Evolutionary conservation across 768 basidiomycete genomes (phyloP).

Genomic region (Lactarius hengduanensis): DNA sequence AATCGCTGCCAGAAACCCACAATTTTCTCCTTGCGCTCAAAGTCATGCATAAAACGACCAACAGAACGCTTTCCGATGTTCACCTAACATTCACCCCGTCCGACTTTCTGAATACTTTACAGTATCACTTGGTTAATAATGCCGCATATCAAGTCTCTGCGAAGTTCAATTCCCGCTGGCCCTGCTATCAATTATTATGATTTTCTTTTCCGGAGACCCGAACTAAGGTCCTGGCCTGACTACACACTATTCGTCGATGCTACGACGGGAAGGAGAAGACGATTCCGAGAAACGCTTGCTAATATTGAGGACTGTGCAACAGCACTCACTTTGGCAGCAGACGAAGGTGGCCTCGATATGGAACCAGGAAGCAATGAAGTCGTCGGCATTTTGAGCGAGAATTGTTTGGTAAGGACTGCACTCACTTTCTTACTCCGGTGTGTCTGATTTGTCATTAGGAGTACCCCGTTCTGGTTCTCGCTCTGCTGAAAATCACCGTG

Average conservation of each 20-base stretch:
- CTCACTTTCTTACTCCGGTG: conserved; percentile 1
- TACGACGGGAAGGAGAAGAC: conserved; percentile 45
- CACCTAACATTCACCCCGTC: background rate
- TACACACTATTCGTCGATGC: conserved; percentile 57
- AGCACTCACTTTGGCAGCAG: conserved; percentile 39
- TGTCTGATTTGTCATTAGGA: conserved; percentile 41
- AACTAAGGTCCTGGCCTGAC: conserved; percentile 45
- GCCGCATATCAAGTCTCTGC: conserved; percentile 9
- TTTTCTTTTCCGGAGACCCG: conserved; percentile 8
- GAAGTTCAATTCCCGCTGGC: conserved; percentile 1
- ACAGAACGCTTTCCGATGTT: background rate
- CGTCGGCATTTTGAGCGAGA: conserved; percentile 69
- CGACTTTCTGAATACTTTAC: background rate
- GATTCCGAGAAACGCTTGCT: conserved; percentile 49
- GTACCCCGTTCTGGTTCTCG: conserved; percentile 49
- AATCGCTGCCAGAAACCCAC: conserved; percentile 4
- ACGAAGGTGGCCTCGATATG: conserved; percentile 59
- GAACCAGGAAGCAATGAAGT: conserved; percentile 45
- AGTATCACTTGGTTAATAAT: background rate
- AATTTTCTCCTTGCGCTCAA: conserved; percentile 7
- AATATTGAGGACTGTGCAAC: conserved; percentile 56
- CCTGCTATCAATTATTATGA: conserved; percentile 17
- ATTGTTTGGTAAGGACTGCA: conserved; percentile 52
- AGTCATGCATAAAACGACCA: background rate
- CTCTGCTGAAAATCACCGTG: conserved; percentile 46